Evolutionary conservation across 257 asterid genomes (phyloP).

Genomic region (Solanum chaucha): DNA sequence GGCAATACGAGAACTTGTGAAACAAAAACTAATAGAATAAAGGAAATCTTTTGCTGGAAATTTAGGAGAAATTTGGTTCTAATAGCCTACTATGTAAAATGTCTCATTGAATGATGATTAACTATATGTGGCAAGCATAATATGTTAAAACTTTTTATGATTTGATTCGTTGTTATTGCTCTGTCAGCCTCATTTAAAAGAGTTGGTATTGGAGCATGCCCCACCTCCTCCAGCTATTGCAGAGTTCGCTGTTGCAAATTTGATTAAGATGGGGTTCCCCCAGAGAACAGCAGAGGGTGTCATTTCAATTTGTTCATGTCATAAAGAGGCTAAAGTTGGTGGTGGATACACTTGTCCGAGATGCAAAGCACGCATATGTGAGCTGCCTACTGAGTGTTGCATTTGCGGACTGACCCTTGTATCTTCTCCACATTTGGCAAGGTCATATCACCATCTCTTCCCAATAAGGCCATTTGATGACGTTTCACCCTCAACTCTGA

Average conservation of each 20-base stretch:
- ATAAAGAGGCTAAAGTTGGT: slow-evolving; percentile 84
- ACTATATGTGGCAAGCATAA: not conserved
- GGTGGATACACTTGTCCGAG: slow-evolving; percentile 98
- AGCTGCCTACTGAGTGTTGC: slow-evolving; percentile 82
- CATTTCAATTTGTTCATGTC: slow-evolving; percentile 88
- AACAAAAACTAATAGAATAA: not conserved
- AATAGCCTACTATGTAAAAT: not conserved
- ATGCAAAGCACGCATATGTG: slow-evolving; percentile 93
- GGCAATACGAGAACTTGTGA: not conserved
- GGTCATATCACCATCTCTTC: slow-evolving; percentile 94
- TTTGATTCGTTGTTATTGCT: slow-evolving; percentile 4
- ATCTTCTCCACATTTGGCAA: slow-evolving; percentile 94
- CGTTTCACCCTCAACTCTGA: slow-evolving; percentile 40
- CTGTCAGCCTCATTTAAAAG: slow-evolving; percentile 71
- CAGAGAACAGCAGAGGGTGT: slow-evolving; percentile 95
- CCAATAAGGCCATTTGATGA: slow-evolving; percentile 91
- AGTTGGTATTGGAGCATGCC: slow-evolving; percentile 79
- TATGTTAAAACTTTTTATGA: not conserved
- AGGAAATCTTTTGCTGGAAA: not conserved
- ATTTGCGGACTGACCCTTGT: slow-evolving; percentile 92
- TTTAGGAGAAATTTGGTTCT: not conserved
- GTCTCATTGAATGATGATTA: not conserved
- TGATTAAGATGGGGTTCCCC: slow-evolving; percentile 97
- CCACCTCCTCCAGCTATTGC: slow-evolving; percentile 99
- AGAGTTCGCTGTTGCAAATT: slow-evolving; percentile 81